Base-by-base conservation (phyloP, 2,329 filamentous ascomycete genomes). In the Talaromyces sp. region DNA sequence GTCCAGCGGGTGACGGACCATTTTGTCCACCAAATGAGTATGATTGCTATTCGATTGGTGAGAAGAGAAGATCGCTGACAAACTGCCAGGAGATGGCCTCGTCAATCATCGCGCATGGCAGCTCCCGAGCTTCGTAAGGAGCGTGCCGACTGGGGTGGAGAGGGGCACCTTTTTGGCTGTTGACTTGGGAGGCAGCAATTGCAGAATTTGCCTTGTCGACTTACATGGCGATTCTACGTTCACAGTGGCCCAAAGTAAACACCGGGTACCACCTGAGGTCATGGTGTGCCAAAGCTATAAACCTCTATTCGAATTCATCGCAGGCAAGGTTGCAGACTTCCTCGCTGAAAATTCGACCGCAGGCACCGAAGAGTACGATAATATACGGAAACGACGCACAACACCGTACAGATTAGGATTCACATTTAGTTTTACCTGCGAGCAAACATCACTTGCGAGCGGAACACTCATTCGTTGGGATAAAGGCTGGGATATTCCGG, bases 401-500 rank as follows among this genome's bases (percentile, higher is more conserved):
- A 35, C 16, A 13, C 47, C 50, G 24, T 68, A 67, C 48, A 66
- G 63, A 9, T 47, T 71, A 14, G 69, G 69, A 3, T 70, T 71
- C 54, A 71, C 69, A 14, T 71, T 71, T 48, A 70, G 68, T 48
- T 71, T 71, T 45, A 68, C 68, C 31, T 70, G 64, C 19, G 65
- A 69, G 35, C 67, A 71, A 31, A 66, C 66, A 2, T 69, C 68
- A 11, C 68, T 71, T 13, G 66, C 63, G 11, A 59, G 62, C 14
- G 67, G 68, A 14, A 62, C 48, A 19, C 67, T 71, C 3, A 66
- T 70, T 31, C 68, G 64, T 35, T 71, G 69, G 69, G 68, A 70
- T 33, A 71, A 71, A 58, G 66, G 68, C 14, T 71, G 68, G 68
- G 67, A 71, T 66, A 71, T 71, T 16, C 68, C 69, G 11, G 68